Percentiles rank a stretch among this genome's conserved stretches.
These are phyloP conservation scores for Purpureocillium takamizusanense DNA, from an alignment of 2,329 filamentous ascomycete species.

Conservation along the genomic window DNA sequence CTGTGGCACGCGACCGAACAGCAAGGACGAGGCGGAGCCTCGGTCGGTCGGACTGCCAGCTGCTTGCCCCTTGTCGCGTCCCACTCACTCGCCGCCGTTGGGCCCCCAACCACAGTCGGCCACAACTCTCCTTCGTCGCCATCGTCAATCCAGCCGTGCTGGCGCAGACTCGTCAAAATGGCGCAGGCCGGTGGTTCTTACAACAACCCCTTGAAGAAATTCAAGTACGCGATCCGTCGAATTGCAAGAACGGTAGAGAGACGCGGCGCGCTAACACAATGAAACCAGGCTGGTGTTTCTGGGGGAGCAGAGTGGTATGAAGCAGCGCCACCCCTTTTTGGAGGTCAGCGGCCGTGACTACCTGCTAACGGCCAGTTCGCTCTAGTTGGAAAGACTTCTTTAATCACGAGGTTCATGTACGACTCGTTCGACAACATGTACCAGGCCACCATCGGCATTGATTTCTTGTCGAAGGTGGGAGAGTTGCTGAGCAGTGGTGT, in stretches of 20 bases:
- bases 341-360: neutral
- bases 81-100: too few relatives aligned
- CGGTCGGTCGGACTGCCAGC: neutral
- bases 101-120: too few relatives aligned
- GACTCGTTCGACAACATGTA: slow-evolving; percentile 99
- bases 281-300: slow-evolving; percentile 77
- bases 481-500: neutral
- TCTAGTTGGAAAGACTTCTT: slow-evolving; percentile 91
- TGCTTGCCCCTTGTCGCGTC: neutral
- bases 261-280: slow-evolving; percentile 10
- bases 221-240: slow-evolving; percentile 61
- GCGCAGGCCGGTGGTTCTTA: slow-evolving; percentile 78
- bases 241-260: too few relatives aligned
- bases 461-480: slow-evolving; percentile 91
- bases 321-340: neutral
- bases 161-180: slow-evolving; percentile 44
- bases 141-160: too few relatives aligned
- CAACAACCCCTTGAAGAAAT: slow-evolving; percentile 99
- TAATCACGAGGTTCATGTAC: slow-evolving; percentile 99
- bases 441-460: slow-evolving; percentile 97
- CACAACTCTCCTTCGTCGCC: too few relatives aligned
- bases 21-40: too few relatives aligned
- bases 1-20: too few relatives aligned
- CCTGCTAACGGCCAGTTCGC: slow-evolving; percentile 15
- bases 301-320: slow-evolving; percentile 93